Evolutionary conservation across 1,284 basidiomycete species (phyloP).

Genomic region (Sporisorium reilianum): DNA sequence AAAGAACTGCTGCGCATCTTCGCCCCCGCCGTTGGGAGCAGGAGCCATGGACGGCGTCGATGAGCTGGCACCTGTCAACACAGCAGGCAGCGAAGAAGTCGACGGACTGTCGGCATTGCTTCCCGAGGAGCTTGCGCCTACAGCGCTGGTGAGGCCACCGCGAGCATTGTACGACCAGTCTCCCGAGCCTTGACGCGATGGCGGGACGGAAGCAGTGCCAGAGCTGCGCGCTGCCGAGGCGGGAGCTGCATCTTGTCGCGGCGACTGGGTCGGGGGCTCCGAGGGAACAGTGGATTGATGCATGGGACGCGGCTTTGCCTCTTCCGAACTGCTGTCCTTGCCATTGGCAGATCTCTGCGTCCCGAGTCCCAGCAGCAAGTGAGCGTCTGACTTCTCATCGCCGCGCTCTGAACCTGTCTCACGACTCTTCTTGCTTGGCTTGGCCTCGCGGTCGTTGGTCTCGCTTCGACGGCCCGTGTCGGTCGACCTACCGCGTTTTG

Average conservation of each 20-base stretch:
- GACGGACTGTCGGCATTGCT: slow-evolving; percentile 39
- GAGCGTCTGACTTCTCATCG: slow-evolving; percentile 42
- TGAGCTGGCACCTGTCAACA: slow-evolving; percentile 12
- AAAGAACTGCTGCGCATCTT: slow-evolving; percentile 56
- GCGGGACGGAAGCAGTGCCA: slow-evolving; percentile 12
- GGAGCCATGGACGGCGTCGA: slow-evolving; percentile 29
- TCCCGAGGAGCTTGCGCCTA: slow-evolving; percentile 26
- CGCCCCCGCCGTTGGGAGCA: slow-evolving; percentile 31
- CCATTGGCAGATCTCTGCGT: slow-evolving; percentile 6
- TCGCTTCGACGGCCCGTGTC: slow-evolving; percentile 22
- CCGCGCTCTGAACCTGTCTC: slow-evolving; percentile 11
- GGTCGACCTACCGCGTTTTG: slow-evolving; percentile 32
- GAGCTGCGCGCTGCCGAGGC: background rate
- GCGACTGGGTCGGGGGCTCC: slow-evolving; percentile 3
- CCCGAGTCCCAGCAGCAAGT: slow-evolving; percentile 40
- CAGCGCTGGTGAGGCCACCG: slow-evolving; percentile 18
- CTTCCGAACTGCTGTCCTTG: slow-evolving; percentile 3
- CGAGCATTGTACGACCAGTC: slow-evolving; percentile 36
- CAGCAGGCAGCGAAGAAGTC: slow-evolving; percentile 30
- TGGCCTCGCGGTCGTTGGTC: slow-evolving; percentile 8
- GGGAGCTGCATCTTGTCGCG: slow-evolving; percentile 14
- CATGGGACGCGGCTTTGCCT: background rate
- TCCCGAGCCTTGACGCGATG: slow-evolving; percentile 33
- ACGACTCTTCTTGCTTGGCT: slow-evolving; percentile 24
- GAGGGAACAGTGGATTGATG: background rate